phyloP scores from a whole-genome alignment of 179 eudicot species.

The Spinacia oleracea region DNA sequence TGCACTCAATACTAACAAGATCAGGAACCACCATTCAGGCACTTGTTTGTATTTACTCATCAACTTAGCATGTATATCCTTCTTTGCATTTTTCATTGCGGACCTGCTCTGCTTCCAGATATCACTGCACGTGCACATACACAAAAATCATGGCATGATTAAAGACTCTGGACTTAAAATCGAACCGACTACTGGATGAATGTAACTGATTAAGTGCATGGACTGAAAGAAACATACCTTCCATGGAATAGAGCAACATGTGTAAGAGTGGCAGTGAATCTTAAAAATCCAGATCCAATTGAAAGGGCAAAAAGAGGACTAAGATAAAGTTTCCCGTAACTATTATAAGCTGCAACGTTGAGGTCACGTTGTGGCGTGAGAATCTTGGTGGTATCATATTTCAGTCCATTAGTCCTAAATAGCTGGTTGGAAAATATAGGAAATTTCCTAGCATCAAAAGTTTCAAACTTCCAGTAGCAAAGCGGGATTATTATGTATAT shows the following conservation, averaged over 20 bases:
- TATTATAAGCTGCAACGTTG: conserved; percentile 74
- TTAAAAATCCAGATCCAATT: conserved; percentile 88
- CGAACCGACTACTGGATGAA: background rate
- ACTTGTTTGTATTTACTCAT: conserved; percentile 86
- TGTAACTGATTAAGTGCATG: background rate
- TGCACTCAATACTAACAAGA: conserved; percentile 56
- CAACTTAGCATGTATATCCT: conserved; percentile 77
- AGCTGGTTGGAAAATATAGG: conserved; percentile 88
- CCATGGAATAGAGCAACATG: conserved; percentile 95
- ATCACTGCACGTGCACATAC: conserved; percentile 47
- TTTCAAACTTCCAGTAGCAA: conserved; percentile 90
- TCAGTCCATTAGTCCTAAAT: conserved; percentile 67
- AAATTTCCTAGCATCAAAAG: conserved; percentile 79
- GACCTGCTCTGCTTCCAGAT: conserved; percentile 92
- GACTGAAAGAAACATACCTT: conserved; percentile 44
- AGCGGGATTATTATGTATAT: conserved; percentile 79
- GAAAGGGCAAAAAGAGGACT: conserved; percentile 97
- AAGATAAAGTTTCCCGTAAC: conserved; percentile 82
- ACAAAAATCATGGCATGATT: background rate
- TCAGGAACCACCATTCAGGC: conserved; percentile 88
- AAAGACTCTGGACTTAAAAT: background rate
- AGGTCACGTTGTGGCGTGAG: conserved; percentile 88
- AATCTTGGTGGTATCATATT: conserved; percentile 80
- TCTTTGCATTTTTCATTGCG: conserved; percentile 65
- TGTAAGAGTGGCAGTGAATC: conserved; percentile 87